These are phyloP conservation scores for Lipomyces kockii DNA, from an alignment of 805 yeast genomes.

Conservation along the genomic window DNA sequence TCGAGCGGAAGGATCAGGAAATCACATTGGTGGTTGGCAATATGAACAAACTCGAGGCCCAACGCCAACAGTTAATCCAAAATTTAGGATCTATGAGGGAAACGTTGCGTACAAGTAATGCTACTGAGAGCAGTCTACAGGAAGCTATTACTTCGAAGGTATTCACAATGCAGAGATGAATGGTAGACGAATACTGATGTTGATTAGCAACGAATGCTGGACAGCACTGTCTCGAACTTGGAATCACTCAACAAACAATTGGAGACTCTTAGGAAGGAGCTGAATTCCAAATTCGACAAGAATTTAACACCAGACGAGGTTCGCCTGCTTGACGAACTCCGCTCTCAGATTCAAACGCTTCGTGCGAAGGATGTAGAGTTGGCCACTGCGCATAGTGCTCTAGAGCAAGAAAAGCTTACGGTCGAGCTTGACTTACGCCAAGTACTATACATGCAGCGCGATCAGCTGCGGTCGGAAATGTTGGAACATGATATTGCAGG, in stretches of 20 bases:
- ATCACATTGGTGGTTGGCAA: conserved; percentile 58
- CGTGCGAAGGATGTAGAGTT: conserved; percentile 47
- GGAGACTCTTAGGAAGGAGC: conserved; percentile 55
- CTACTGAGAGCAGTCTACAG: conserved; percentile 20
- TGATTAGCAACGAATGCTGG: conserved; percentile 47
- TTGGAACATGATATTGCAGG: conserved; percentile 33
- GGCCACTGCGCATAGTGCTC: conserved; percentile 49
- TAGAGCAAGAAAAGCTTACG: conserved; percentile 55
- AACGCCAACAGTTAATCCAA: conserved; percentile 52
- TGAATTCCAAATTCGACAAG: conserved; percentile 58
- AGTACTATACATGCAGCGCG: conserved; percentile 58
- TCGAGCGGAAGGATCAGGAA: conserved; percentile 55
- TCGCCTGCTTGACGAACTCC: conserved; percentile 47
- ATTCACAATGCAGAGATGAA: conserved; percentile 19
- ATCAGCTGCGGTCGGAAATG: conserved; percentile 45
- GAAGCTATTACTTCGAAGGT: conserved; percentile 25
- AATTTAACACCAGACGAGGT: conserved; percentile 58
- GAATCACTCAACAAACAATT: conserved; percentile 51
- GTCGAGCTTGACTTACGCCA: conserved; percentile 63
- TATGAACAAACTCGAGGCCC: conserved; percentile 45
- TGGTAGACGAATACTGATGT: conserved; percentile 3
- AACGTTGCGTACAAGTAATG: conserved; percentile 40
- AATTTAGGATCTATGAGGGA: conserved; percentile 53
- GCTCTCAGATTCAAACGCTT: conserved; percentile 31
- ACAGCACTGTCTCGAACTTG: conserved; percentile 50